Evolutionary conservation across 2,329 filamentous ascomycete genomes (phyloP), one percentile per base, ranked within the genome.

Genomic region (Cadophora luteo-olivacea): DNA sequence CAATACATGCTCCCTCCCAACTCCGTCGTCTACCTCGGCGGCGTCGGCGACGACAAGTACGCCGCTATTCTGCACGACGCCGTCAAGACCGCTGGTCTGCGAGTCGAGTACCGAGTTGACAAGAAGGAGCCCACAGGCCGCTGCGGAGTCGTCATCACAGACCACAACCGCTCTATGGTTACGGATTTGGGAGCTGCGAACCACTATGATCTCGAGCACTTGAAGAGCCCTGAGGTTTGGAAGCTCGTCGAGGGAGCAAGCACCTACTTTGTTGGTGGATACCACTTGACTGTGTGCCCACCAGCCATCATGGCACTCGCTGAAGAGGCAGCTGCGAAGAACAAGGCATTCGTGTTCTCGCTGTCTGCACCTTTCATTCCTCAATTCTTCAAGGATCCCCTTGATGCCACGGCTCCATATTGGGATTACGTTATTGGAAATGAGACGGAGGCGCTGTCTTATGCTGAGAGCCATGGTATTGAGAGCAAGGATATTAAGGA

Each of bases 341-440:
- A 98, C 87, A 99, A 99, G 89, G 85, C 86, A 71, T 97, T 98
- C 81, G 89, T 94, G 76, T 89, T 99, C 75, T 97, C 94, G 75
- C 89, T 99, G 70, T 96, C 93, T 63, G 96, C 96, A 8, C 96
- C 96, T 69, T 99, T 99, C 86, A 97, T 99, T 78, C 85, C 91
- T 49, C 92, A 97, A 80, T 97, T 97, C 87, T 99, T 98, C 91
- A 97, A 97, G 86, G 94, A 97, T 61, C 92, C 89, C 73, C 88
- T 99, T 60, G 93, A 97, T 82, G 90, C 89, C 76, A 91, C 92
- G 65, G 86, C 93, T 64, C 92, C 92, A 36, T 97, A 97, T 88
- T 97, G 94, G 86, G 94, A 98, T 84, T 97, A 95, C 82, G 86
- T 98, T 70, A 92, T 99, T 80, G 95, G 94, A 78, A 99, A 99